Evolutionary conservation across 2,329 filamentous ascomycete genomes (phyloP).

Genomic region (Exophiala bonariae): DNA sequence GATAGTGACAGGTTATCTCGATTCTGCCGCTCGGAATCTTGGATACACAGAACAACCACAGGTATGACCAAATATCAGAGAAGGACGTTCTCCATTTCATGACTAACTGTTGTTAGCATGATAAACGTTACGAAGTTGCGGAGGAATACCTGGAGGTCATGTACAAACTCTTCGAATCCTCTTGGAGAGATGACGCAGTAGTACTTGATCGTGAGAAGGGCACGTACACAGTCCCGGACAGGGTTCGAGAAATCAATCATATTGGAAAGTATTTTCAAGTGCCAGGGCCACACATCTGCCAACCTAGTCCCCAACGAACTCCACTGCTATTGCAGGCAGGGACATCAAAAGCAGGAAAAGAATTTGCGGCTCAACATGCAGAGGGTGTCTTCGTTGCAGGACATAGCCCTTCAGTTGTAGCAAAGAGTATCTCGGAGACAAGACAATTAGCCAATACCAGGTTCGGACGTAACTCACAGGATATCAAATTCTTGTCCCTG

Average conservation of each 20-base stretch:
- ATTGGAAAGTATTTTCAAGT: slow-evolving; percentile 52
- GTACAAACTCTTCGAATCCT: slow-evolving; percentile 67
- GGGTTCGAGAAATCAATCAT: slow-evolving; percentile 67
- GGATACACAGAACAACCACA: slow-evolving; percentile 55
- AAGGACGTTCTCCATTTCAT: neutral
- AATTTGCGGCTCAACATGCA: slow-evolving; percentile 58
- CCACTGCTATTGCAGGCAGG: slow-evolving; percentile 61
- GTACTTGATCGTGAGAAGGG: slow-evolving; percentile 58
- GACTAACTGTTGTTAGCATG: slow-evolving; percentile 47
- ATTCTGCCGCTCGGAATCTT: slow-evolving; percentile 65
- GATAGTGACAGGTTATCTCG: slow-evolving; percentile 68
- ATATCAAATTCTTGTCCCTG: slow-evolving; percentile 56
- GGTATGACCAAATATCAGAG: neutral
- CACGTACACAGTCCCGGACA: slow-evolving; percentile 59
- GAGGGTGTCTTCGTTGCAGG: slow-evolving; percentile 61
- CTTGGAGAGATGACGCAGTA: slow-evolving; percentile 68
- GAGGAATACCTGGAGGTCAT: slow-evolving; percentile 66
- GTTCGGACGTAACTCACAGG: slow-evolving; percentile 56
- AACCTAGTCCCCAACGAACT: slow-evolving; percentile 58
- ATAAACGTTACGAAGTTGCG: slow-evolving; percentile 64
- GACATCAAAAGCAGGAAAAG: slow-evolving; percentile 57
- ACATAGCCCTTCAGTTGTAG: slow-evolving; percentile 59
- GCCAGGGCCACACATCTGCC: slow-evolving; percentile 47
- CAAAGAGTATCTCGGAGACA: slow-evolving; percentile 50
- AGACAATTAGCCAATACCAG: slow-evolving; percentile 50